phyloP scores from a whole-genome alignment of 192 early-diverging fungal genomes.

The Backusella luteola region DNA sequence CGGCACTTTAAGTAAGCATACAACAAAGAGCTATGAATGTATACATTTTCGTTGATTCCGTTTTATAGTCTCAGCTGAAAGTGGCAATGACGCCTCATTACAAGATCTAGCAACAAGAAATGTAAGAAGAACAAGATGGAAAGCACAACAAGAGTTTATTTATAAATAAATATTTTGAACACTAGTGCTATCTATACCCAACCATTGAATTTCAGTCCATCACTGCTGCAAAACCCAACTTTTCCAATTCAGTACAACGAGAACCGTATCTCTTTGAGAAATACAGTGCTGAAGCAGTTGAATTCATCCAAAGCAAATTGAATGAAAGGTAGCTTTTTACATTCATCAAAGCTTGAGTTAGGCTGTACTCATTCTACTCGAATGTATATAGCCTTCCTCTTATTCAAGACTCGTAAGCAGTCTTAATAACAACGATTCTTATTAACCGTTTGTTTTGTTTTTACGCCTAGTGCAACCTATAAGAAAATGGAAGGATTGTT shows the following conservation, averaged over 20 bases:
- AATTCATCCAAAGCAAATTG: conserved; percentile 1
- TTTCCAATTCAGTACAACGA: background rate
- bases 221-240: background rate
- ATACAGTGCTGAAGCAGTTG: background rate
- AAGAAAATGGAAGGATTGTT: background rate
- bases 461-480: background rate
- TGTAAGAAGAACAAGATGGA: background rate
- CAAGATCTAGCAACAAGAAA: background rate
- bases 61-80: background rate
- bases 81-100: background rate
- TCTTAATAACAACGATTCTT: background rate
- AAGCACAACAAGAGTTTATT: background rate
- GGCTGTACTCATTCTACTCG: background rate
- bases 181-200: conserved; percentile 11
- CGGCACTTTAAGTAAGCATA: background rate
- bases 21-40: background rate
- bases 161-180: background rate
- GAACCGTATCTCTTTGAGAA: background rate
- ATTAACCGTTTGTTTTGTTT: background rate
- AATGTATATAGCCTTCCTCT: background rate
- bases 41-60: background rate
- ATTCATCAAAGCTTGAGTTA: background rate
- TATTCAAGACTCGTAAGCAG: conserved; percentile 14
- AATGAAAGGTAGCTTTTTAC: background rate
- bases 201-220: conserved; percentile 3